A percentile compares a stretch with the other conserved stretches of the same genome.
Conservation (phyloP, 176 grass and related monocot genomes). For the Dactylis glomerata region DNA sequence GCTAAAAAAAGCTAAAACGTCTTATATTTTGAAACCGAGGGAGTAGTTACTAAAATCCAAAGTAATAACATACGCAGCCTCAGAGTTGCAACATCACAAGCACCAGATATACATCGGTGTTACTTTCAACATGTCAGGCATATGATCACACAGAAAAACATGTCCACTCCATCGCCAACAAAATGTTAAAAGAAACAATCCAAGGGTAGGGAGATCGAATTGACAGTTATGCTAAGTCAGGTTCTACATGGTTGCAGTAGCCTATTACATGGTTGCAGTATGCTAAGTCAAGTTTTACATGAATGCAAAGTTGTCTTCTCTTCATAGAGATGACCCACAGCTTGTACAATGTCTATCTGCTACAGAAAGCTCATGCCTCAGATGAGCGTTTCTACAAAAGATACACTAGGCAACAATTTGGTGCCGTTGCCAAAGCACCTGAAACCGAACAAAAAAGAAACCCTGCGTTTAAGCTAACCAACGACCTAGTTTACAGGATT, state of each 20-base stretch:
- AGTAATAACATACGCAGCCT: too few relatives aligned
- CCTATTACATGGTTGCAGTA: not conserved
- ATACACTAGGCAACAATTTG: conserved; percentile 8
- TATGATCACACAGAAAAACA: not conserved
- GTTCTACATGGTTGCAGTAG: not conserved
- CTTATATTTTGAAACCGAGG: too few relatives aligned
- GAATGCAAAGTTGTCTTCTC: not conserved
- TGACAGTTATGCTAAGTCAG: not conserved
- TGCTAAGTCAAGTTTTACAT: conserved; percentile 10
- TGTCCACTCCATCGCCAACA: not conserved
- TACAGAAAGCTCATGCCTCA: conserved; percentile 1
- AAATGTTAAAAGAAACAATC: not conserved
- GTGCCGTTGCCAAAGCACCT: not conserved
- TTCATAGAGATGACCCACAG: conserved; percentile 4
- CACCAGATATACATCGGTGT: too few relatives aligned
- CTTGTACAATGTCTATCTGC: conserved; percentile 13
- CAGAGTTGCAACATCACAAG: too few relatives aligned
- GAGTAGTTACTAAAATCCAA: too few relatives aligned
- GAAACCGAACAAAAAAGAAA: not conserved
- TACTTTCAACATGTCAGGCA: not conserved
- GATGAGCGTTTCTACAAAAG: conserved; percentile 36
- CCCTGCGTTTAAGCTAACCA: not conserved
- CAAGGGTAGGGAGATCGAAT: not conserved
- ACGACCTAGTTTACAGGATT: conserved; percentile 15
- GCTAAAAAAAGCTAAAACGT: too few relatives aligned